Conservation (phyloP, 1,139 yeast genomes). For the Protomyces arabidopsidicola region DNA sequence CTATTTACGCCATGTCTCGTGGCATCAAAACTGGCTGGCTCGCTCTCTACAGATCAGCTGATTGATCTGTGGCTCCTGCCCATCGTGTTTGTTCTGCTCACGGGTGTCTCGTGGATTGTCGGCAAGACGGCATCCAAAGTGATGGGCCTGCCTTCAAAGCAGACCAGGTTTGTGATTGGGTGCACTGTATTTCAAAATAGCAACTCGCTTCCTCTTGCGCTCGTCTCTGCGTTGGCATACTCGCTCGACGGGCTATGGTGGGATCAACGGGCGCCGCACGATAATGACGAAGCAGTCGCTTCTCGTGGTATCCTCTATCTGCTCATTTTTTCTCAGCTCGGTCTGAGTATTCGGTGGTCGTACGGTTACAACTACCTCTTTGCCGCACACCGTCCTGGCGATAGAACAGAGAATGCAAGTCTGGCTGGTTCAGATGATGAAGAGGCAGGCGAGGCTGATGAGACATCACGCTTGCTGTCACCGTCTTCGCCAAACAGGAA, state of each 20-base stretch:
- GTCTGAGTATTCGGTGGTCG: conserved; percentile 80
- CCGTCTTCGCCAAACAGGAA: background rate
- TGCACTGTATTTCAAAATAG: conserved; percentile 79
- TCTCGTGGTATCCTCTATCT: conserved; percentile 74
- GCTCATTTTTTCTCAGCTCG: conserved; percentile 76
- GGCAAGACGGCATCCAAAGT: conserved; percentile 50
- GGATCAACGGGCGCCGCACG: conserved; percentile 61
- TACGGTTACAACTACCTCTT: conserved; percentile 83
- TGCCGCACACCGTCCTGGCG: conserved; percentile 28
- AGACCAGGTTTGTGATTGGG: conserved; percentile 75
- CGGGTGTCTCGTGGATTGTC: conserved; percentile 56
- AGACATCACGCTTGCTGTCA: background rate
- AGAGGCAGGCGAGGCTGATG: background rate
- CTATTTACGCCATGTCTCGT: conserved; percentile 81
- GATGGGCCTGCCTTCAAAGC: conserved; percentile 56
- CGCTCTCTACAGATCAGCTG: conserved; percentile 61
- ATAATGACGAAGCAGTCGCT: conserved; percentile 65
- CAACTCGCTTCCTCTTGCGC: conserved; percentile 29
- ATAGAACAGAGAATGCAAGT: conserved; percentile 17
- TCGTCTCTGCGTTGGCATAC: conserved; percentile 28
- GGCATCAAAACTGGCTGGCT: conserved; percentile 69
- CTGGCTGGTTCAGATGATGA: conserved; percentile 9
- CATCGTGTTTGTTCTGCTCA: conserved; percentile 60
- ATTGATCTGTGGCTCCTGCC: conserved; percentile 70
- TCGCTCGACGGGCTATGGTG: conserved; percentile 51